Evolutionary conservation across 2,329 filamentous ascomycete species (phyloP).

Genomic region (Cercospora citrullina): DNA sequence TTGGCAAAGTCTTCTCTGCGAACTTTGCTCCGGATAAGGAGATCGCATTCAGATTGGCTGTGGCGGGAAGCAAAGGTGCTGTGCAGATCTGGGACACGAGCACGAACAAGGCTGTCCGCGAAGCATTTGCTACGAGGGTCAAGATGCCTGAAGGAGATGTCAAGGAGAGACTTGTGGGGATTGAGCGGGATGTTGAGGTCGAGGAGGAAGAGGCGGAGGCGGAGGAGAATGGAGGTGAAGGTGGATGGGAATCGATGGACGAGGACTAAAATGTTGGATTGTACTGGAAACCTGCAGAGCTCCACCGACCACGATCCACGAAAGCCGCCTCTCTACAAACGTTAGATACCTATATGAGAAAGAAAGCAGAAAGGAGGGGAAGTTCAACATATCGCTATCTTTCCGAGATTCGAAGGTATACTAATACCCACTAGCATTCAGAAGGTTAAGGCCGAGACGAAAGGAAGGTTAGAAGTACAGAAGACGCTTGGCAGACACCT

Average conservation of each 20-base stretch:
- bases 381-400: too few species aligned
- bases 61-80: conserved; percentile 89
- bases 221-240: conserved; percentile 42
- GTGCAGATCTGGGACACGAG: conserved; percentile 96
- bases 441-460: too few species aligned
- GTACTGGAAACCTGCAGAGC: too few species aligned
- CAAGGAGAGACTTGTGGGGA: conserved; percentile 73
- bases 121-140: conserved; percentile 75
- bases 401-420: too few species aligned
- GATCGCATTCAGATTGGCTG: conserved; percentile 87
- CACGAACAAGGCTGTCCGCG: conserved; percentile 83
- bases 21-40: conserved; percentile 86
- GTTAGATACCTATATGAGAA: too few species aligned
- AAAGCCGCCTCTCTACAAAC: too few species aligned
- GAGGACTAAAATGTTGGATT: conserved; percentile 30
- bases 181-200: conserved; percentile 66
- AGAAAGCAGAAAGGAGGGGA: too few species aligned
- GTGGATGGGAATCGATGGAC: conserved; percentile 42
- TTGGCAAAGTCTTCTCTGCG: conserved; percentile 92
- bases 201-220: conserved; percentile 60
- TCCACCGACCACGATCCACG: too few species aligned
- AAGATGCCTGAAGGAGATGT: conserved; percentile 60
- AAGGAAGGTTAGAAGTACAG: too few species aligned
- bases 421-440: too few species aligned
- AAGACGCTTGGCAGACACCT: too few species aligned